Evolutionary conservation across 1,284 basidiomycete species (phyloP), one percentile per base, ranked within the genome.

Genomic region (Melampsora americana): DNA sequence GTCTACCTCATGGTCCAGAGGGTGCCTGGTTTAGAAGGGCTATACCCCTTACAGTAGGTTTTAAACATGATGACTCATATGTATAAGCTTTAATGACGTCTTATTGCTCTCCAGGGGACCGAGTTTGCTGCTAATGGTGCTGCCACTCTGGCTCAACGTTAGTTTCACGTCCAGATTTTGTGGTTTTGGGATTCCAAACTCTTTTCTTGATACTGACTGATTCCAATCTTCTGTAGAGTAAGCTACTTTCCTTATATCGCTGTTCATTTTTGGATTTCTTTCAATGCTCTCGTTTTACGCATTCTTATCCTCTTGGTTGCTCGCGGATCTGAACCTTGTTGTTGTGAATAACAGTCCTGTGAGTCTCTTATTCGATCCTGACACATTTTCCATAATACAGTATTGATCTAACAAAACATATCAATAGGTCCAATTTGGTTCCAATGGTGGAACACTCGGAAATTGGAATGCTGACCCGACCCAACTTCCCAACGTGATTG

Each of bases 11-110:
- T 30, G 53, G 53, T 30, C 53, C 53, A 59, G 53, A 59, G 28
- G 53, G 53, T 59, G 53, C 23, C 28, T 59, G 53, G 53, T 59
- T 26, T 26, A 59, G 53, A 30, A 59, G 53, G n/a, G 23, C 53
- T 59, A n/a, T 59, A 26, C 53, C 53, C n/a, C 53, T 59, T 30
- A 59, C 53, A 59, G 53, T 59, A 30, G 14, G 53, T 59, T n/a
- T 23, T 11, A 44, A 44, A 44, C 44, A 3, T 44, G 16, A 44
- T 16, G 44, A 44, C 44, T 44, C 12, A 3, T 16, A 44, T 18
- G 16, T 44, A 44, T 16, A 44, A 44, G 44, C 44, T 44, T 44
- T 16, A 44, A 16, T 44, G 44, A 44, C 44, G 16, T 18, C 44
- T 44, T 44, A 14, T 44, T 44, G 44, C 16, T 44, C 44, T 44